phyloP scores from a whole-genome alignment of 805 yeast species.

The Zygotorulaspora chibaensis region DNA sequence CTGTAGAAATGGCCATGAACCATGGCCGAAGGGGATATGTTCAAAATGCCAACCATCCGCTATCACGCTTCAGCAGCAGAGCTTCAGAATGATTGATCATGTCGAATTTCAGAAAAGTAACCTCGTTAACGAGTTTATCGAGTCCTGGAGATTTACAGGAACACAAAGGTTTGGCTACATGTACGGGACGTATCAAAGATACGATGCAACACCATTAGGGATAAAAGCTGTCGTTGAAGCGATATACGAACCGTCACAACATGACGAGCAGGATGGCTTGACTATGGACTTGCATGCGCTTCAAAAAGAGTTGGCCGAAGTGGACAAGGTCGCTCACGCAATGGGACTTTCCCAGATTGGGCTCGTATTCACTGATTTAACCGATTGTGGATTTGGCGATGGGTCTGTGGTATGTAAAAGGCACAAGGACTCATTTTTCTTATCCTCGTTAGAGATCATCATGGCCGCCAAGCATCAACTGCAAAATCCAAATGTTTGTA shows the following conservation, averaged over 20 bases:
- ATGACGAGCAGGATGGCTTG: constrained; percentile 80
- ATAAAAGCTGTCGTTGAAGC: constrained; percentile 92
- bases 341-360: constrained; percentile 76
- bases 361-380: constrained; percentile 80
- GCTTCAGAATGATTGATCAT: constrained; percentile 95
- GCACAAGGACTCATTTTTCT: constrained; percentile 84
- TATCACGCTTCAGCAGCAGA: constrained; percentile 84
- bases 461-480: constrained; percentile 81
- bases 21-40: constrained; percentile 94
- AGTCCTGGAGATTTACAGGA: constrained; percentile 87
- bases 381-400: constrained; percentile 80
- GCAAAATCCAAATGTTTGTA: constrained; percentile 55
- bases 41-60: constrained; percentile 97
- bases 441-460: constrained; percentile 79
- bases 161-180: constrained; percentile 80
- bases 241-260: constrained; percentile 89
- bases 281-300: constrained; percentile 49
- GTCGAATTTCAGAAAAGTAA: constrained; percentile 79
- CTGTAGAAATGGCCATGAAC: constrained; percentile 79
- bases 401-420: constrained; percentile 91
- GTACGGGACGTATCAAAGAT: constrained; percentile 75
- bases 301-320: constrained; percentile 39
- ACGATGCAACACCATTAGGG: constrained; percentile 78
- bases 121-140: constrained; percentile 77
- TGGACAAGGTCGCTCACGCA: constrained; percentile 49